phyloP scores from a whole-genome alignment of 208 protist species.

The Endotrypanum monterogeii region DNA sequence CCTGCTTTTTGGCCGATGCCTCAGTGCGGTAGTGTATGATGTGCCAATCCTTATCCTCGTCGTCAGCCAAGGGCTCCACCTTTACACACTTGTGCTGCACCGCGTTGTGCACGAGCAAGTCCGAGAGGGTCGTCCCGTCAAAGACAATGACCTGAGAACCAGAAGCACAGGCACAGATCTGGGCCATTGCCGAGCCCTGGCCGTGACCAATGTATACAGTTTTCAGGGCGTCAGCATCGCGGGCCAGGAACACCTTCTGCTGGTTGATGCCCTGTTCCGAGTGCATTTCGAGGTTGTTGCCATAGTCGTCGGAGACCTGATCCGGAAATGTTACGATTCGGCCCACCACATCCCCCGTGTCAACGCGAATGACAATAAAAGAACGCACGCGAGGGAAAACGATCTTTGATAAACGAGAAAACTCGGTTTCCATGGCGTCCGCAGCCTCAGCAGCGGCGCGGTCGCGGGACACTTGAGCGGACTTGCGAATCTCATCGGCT shows the following conservation, averaged over 20 bases:
- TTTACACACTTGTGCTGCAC: conserved; percentile 34
- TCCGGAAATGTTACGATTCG: conserved; percentile 45
- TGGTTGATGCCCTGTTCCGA: conserved; percentile 39
- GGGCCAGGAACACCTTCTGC: conserved; percentile 28
- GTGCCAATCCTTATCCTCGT: conserved; percentile 26
- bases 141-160: conserved; percentile 43
- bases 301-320: conserved; percentile 58
- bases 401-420: conserved; percentile 35
- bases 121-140: conserved; percentile 41
- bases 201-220: conserved; percentile 58
- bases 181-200: conserved; percentile 44
- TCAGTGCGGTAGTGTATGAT: conserved; percentile 37
- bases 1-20: conserved; percentile 17
- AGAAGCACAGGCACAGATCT: conserved; percentile 36
- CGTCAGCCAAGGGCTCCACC: conserved; percentile 20
- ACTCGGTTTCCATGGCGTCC: conserved; percentile 43
- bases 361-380: conserved; percentile 38
- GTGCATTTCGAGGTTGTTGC: conserved; percentile 65
- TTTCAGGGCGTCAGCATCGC: conserved; percentile 14
- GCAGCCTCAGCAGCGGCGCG: conserved; percentile 21
- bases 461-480: conserved; percentile 23
- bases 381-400: conserved; percentile 52
- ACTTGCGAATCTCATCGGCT: conserved; percentile 23
- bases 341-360: conserved; percentile 33
- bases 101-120: conserved; percentile 38